Conservation (phyloP, 2,329 filamentous ascomycete species). For the Chaetomium sp. region DNA sequence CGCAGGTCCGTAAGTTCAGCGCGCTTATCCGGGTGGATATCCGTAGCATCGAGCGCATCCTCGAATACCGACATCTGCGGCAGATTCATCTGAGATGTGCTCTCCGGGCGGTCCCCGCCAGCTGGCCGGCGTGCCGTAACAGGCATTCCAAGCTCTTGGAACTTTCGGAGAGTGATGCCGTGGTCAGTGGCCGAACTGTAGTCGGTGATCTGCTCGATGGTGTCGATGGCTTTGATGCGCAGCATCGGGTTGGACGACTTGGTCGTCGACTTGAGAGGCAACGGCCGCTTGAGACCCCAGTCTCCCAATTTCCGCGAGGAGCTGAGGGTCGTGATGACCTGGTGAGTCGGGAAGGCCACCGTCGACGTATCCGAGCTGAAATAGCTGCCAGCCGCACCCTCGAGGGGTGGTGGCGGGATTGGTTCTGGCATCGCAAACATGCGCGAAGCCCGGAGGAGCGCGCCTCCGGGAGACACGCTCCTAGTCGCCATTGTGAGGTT, state of each 20-base stretch:
- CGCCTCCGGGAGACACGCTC: conserved; percentile 60
- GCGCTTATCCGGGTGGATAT: conserved; percentile 41
- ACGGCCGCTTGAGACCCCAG: conserved; percentile 86
- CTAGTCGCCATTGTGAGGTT: conserved; percentile 37
- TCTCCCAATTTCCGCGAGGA: conserved; percentile 76
- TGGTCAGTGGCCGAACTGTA: conserved; percentile 84
- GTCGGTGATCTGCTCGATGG: conserved; percentile 85
- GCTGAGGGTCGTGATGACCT: conserved; percentile 76
- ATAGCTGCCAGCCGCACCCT: conserved; percentile 50
- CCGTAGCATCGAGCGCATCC: conserved; percentile 57
- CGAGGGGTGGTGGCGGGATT: conserved; percentile 62
- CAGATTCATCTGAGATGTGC: conserved; percentile 25
- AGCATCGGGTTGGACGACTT: conserved; percentile 74
- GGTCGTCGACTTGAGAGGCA: conserved; percentile 75
- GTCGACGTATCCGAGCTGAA: conserved; percentile 70
- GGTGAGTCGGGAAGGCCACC: conserved; percentile 74
- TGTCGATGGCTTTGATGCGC: conserved; percentile 77
- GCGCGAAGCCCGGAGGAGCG: conserved; percentile 81
- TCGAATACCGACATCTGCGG: conserved; percentile 60
- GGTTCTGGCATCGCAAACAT: conserved; percentile 84
- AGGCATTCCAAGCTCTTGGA: conserved; percentile 76
- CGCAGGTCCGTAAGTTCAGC: conserved; percentile 49
- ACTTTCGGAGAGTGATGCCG: conserved; percentile 78
- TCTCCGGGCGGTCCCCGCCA: background rate
- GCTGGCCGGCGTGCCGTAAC: conserved; percentile 55